A percentile compares a stretch with the other conserved stretches of the same genome.
These are phyloP conservation scores for Barnettozyma siamensis DNA, from an alignment of 805 yeast genomes.

Conservation along the genomic window DNA sequence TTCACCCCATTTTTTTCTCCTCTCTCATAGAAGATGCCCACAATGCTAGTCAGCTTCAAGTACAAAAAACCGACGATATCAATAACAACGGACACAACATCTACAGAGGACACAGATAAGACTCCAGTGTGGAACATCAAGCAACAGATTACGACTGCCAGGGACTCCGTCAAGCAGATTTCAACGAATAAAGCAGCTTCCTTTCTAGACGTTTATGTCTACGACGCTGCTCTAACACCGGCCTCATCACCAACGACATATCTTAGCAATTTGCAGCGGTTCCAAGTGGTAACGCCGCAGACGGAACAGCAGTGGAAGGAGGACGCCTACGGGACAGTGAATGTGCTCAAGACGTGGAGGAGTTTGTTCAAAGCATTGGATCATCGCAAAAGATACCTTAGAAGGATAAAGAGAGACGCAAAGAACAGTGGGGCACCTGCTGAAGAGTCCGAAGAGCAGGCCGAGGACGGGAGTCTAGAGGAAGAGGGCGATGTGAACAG, in stretches of 20 bases:
- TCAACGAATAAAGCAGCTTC: not conserved
- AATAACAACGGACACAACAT: not conserved
- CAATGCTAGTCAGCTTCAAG: conserved; percentile 4
- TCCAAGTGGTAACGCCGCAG: conserved; percentile 10
- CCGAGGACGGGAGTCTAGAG: conserved; percentile 1
- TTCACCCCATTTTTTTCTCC: not conserved
- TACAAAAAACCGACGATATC: not conserved
- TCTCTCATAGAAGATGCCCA: not conserved
- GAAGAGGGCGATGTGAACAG: conserved; percentile 3
- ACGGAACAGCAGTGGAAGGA: conserved; percentile 16
- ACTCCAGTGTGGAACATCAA: not conserved
- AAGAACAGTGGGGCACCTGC: not conserved
- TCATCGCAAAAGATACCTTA: conserved; percentile 21
- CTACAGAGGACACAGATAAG: not conserved
- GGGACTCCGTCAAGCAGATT: not conserved
- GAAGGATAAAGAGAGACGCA: conserved; percentile 7
- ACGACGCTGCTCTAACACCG: not conserved
- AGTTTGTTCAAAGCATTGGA: conserved; percentile 24
- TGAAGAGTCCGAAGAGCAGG: not conserved
- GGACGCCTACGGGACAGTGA: conserved; percentile 12
- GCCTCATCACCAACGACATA: not conserved
- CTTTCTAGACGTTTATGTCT: conserved; percentile 1
- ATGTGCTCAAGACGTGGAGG: conserved; percentile 19
- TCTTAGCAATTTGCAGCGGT: conserved; percentile 3
- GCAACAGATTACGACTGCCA: not conserved